Evolutionary conservation across 139 green algal genomes (phyloP).

Genomic region (Chlamydomonas incerta): DNA sequence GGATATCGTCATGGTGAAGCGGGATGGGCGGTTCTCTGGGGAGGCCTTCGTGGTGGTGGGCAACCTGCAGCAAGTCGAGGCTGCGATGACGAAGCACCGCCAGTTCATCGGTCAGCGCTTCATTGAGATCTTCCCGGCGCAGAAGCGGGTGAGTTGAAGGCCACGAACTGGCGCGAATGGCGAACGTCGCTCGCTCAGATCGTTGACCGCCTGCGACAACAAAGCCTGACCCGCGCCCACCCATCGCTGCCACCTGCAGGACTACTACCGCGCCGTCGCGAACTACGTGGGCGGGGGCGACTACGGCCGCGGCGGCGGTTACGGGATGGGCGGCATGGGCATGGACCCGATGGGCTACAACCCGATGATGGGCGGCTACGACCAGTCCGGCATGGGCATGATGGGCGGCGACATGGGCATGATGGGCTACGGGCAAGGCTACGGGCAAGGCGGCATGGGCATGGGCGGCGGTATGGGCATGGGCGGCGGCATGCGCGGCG

Average conservation of each 20-base stretch:
- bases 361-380: constrained; percentile 48
- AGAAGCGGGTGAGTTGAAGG: constrained; percentile 72
- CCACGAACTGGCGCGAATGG: background rate
- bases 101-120: constrained; percentile 85
- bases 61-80: constrained; percentile 70
- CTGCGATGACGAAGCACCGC: constrained; percentile 79
- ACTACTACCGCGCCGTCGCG: constrained; percentile 79
- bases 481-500: constrained; percentile 7
- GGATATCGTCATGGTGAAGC: constrained; percentile 80
- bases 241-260: constrained; percentile 43
- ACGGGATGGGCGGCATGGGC: constrained; percentile 40
- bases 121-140: constrained; percentile 83
- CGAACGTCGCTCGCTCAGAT: no score
- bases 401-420: constrained; percentile 44
- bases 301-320: constrained; percentile 26
- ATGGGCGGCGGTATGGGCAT: background rate
- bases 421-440: constrained; percentile 39
- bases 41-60: constrained; percentile 84
- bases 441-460: constrained; percentile 28
- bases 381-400: constrained; percentile 78
- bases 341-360: constrained; percentile 42
- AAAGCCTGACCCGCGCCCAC: no score
- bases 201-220: no score
- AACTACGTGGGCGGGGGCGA: constrained; percentile 57
- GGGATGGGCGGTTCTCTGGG: constrained; percentile 75